A percentile compares a stretch with the other conserved stretches of the same genome.
These are phyloP conservation scores for Aspergillus nomiae DNA, from an alignment of 2,329 filamentous ascomycete genomes.

Conservation along the genomic window DNA sequence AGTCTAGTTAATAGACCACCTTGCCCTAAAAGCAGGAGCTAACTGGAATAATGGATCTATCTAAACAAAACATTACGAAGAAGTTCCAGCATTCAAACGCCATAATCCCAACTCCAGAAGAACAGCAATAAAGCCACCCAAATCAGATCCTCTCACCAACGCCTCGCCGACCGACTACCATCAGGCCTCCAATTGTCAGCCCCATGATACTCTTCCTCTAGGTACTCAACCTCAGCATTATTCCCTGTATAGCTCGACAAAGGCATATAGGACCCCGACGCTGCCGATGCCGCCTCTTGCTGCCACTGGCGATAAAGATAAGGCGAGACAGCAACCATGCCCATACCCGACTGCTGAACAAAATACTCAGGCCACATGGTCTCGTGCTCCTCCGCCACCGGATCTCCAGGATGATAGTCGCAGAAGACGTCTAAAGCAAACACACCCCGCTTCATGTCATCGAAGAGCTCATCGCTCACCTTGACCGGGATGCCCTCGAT, in stretches of 20 bases:
- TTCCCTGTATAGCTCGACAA: constrained; percentile 15
- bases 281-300: constrained; percentile 11
- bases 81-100: not conserved
- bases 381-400: constrained; percentile 27
- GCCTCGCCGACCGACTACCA: not conserved
- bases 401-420: constrained; percentile 35
- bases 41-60: constrained; percentile 3
- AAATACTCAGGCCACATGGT: constrained; percentile 14
- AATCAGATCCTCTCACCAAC: constrained; percentile 2
- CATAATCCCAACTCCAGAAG: not conserved
- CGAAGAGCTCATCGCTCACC: constrained; percentile 29
- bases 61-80: not conserved
- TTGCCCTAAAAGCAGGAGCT: not conserved
- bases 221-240: constrained; percentile 9
- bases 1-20: not conserved
- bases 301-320: constrained; percentile 19
- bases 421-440: constrained; percentile 32
- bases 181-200: not conserved
- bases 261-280: constrained; percentile 13
- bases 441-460: constrained; percentile 34
- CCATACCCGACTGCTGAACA: constrained; percentile 10
- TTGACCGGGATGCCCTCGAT: constrained; percentile 33
- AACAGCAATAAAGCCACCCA: not conserved
- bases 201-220: constrained; percentile 11
- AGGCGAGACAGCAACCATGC: constrained; percentile 19